Percentiles rank a stretch among this genome's conserved stretches.
Evolutionary conservation across 352 stramenopile genomes (phyloP).

Genomic region (Blastocystis sp.): DNA sequence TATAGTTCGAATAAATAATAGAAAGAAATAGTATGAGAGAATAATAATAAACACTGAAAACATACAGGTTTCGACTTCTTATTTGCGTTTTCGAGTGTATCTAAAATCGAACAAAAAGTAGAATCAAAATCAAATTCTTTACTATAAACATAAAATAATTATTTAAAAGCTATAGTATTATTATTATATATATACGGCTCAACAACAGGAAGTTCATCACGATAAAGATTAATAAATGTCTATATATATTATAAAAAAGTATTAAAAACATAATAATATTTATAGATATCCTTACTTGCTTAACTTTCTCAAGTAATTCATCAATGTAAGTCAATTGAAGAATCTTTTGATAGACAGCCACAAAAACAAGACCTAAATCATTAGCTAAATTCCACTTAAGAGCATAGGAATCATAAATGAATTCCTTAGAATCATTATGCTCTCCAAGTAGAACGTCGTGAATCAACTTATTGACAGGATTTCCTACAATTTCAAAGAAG

Average conservation of each 20-base stretch:
- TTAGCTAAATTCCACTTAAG: constrained; percentile 73
- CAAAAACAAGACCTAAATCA: constrained; percentile 67
- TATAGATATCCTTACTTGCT: constrained; percentile 43
- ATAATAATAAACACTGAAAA: no score
- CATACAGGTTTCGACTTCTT: no score
- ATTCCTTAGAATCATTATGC: constrained; percentile 58
- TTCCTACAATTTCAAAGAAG: constrained; percentile 58
- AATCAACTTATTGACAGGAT: constrained; percentile 65
- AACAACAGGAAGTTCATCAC: no score
- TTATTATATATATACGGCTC: constrained; percentile 54
- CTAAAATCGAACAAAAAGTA: constrained; percentile 58
- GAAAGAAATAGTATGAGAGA: no score
- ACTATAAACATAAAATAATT: constrained; percentile 52
- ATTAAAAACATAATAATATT: constrained; percentile 9
- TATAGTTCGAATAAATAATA: no score
- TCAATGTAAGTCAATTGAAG: constrained; percentile 68
- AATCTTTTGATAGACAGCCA: constrained; percentile 70
- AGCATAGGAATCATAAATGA: constrained; percentile 59
- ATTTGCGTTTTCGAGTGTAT: constrained; percentile 53
- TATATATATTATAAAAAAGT: constrained; percentile 6
- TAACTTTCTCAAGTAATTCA: constrained; percentile 64
- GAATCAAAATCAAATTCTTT: constrained; percentile 55
- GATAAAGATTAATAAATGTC: no score
- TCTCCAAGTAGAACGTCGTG: constrained; percentile 67
- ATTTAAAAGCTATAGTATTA: no score